These are phyloP conservation scores for Tylopilus rubrobrunneus DNA, from an alignment of 768 basidiomycete species.

Conservation along the genomic window DNA sequence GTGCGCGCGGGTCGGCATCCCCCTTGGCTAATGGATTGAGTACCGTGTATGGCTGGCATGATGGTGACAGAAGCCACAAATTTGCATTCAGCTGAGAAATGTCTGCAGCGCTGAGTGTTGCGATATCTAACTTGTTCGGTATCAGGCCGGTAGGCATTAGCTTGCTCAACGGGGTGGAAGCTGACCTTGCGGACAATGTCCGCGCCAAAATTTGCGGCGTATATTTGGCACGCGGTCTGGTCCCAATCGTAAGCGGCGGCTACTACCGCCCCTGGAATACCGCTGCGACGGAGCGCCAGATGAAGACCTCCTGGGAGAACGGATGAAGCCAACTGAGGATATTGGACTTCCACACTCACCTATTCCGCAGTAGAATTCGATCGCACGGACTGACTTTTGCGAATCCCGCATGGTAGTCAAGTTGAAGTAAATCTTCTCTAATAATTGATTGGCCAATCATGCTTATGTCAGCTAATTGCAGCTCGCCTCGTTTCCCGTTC, in stretches of 20 bases:
- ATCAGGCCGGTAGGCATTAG: background rate
- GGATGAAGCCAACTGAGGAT: slow-evolving; percentile 1
- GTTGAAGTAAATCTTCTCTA: background rate
- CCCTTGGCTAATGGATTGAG: slow-evolving; percentile 72
- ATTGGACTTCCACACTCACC: slow-evolving; percentile 38
- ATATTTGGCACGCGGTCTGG: slow-evolving; percentile 67
- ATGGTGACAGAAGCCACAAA: slow-evolving; percentile 77
- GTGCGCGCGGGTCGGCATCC: slow-evolving; percentile 66
- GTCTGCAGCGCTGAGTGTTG: slow-evolving; percentile 44
- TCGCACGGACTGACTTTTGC: slow-evolving; percentile 16
- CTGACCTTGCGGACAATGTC: slow-evolving; percentile 39
- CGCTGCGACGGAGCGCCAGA: slow-evolving; percentile 56
- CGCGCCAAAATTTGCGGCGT: slow-evolving; percentile 54
- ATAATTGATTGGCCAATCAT: slow-evolving; percentile 6
- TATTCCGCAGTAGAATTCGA: slow-evolving; percentile 80
- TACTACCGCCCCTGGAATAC: slow-evolving; percentile 34
- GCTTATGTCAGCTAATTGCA: slow-evolving; percentile 22
- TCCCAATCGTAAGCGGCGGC: slow-evolving; percentile 83
- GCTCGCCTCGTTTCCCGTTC: slow-evolving; percentile 12
- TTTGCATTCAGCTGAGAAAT: slow-evolving; percentile 49
- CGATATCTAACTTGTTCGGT: slow-evolving; percentile 52
- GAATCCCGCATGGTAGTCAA: slow-evolving; percentile 1
- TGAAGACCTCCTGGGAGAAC: slow-evolving; percentile 61
- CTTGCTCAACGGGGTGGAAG: background rate
- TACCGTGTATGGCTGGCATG: slow-evolving; percentile 83